These are phyloP conservation scores for Lasiodiplodia sp. DNA, from an alignment of 2,329 filamentous ascomycete genomes.

Conservation along the genomic window DNA sequence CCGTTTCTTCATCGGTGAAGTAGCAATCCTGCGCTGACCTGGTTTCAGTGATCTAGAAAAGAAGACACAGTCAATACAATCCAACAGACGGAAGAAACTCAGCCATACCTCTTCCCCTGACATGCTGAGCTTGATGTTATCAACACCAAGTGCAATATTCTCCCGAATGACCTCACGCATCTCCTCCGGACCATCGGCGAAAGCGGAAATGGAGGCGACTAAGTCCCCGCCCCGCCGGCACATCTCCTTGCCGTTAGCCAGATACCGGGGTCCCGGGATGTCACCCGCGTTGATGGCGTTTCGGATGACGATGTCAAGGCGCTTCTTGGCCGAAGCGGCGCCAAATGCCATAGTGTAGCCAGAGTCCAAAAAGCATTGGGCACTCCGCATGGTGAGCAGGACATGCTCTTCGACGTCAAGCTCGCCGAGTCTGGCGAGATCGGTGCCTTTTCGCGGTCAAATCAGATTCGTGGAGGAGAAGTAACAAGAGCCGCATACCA, in stretches of 20 bases:
- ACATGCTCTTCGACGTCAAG: constrained; percentile 58
- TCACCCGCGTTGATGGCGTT: constrained; percentile 55
- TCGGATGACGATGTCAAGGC: constrained; percentile 50
- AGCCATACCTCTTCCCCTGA: constrained; percentile 37
- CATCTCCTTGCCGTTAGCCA: constrained; percentile 60
- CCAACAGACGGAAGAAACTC: not conserved
- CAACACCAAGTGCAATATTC: constrained; percentile 43
- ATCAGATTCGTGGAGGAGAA: not conserved
- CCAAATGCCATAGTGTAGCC: constrained; percentile 43
- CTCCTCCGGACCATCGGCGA: constrained; percentile 42
- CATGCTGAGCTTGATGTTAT: constrained; percentile 45
- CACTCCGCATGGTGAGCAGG: constrained; percentile 52
- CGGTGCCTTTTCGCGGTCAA: constrained; percentile 35
- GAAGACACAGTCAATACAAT: no score
- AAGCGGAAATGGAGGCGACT: constrained; percentile 52
- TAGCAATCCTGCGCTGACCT: constrained; percentile 54
- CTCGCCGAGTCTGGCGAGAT: constrained; percentile 52
- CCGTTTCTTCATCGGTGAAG: constrained; percentile 56
- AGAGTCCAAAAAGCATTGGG: constrained; percentile 57
- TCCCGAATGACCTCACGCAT: constrained; percentile 39
- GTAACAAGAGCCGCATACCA: constrained; percentile 20
- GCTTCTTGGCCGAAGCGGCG: constrained; percentile 56
- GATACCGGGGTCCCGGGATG: constrained; percentile 56
- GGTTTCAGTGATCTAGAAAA: constrained; percentile 37
- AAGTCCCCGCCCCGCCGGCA: constrained; percentile 54